Evolutionary conservation across 331 rosid genomes (phyloP).

Genomic region (Quercus phellos): DNA sequence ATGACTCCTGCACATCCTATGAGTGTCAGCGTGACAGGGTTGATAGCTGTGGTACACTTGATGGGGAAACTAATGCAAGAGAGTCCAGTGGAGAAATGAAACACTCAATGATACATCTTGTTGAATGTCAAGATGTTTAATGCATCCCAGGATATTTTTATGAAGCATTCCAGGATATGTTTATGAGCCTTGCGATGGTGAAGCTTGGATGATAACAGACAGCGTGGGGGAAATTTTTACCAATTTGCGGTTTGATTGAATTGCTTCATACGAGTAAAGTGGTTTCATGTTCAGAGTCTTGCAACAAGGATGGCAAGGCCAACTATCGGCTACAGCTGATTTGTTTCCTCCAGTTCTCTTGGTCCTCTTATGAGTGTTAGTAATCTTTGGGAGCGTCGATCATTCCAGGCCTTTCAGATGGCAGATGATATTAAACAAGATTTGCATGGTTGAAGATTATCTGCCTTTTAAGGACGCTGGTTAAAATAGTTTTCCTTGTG

Average conservation of each 20-base stretch:
- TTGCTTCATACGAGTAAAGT: background rate
- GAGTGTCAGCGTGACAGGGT: conserved; percentile 21
- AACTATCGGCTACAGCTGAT: background rate
- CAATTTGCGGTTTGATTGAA: background rate
- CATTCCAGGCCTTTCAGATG: background rate
- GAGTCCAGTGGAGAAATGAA: conserved; percentile 8
- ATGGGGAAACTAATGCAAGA: background rate
- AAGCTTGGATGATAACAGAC: background rate
- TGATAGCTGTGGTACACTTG: background rate
- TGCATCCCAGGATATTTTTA: background rate
- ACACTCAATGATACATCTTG: background rate
- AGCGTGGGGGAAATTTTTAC: background rate
- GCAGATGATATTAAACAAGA: background rate
- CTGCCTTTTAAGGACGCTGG: background rate
- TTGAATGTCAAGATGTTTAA: background rate
- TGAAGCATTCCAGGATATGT: background rate
- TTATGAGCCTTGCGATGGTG: background rate
- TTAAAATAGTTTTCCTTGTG: background rate
- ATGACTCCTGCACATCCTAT: conserved; percentile 32
- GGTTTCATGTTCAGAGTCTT: background rate
- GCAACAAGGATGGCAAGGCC: background rate
- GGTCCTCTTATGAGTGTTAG: background rate
- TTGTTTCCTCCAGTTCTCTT: background rate
- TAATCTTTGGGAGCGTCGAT: background rate
- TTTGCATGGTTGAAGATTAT: background rate